These are phyloP conservation scores for Russula abietina DNA, from an alignment of 768 basidiomycete species.

Conservation along the genomic window DNA sequence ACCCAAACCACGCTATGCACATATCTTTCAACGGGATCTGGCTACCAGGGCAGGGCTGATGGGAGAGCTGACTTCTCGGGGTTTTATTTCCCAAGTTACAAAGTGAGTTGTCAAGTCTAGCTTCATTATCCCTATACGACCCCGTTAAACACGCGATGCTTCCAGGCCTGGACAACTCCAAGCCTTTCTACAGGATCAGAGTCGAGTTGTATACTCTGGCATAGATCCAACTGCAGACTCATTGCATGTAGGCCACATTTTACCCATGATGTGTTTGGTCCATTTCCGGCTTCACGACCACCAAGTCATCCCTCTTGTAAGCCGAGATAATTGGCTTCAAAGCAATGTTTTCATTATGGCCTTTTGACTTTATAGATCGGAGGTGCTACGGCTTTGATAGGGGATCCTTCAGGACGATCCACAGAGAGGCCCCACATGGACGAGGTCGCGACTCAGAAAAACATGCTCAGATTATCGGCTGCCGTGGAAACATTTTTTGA, in stretches of 20 bases:
- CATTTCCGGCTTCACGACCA: conserved; percentile 90
- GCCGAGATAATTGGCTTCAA: conserved; percentile 27
- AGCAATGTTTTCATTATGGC: conserved; percentile 10
- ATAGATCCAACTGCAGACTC: conserved; percentile 89
- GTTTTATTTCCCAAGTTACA: conserved; percentile 24
- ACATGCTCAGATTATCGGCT: conserved; percentile 55
- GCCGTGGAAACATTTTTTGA: conserved; percentile 71
- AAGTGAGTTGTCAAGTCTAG: conserved; percentile 11
- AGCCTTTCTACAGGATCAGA: conserved; percentile 11
- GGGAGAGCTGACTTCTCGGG: conserved; percentile 18
- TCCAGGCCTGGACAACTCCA: conserved; percentile 22
- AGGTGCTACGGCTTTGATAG: conserved; percentile 92
- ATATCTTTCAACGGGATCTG: conserved; percentile 1
- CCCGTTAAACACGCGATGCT: background rate
- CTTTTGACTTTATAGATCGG: conserved; percentile 60
- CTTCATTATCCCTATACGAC: background rate
- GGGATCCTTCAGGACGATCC: conserved; percentile 89
- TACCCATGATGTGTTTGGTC: conserved; percentile 79
- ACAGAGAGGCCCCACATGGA: conserved; percentile 73
- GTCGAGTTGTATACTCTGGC: conserved; percentile 72
- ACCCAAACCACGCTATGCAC: background rate
- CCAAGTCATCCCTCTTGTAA: conserved; percentile 72
- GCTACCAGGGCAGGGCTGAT: background rate
- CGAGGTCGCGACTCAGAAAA: conserved; percentile 51
- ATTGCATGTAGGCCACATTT: conserved; percentile 89